Evolutionary conservation across 1,284 basidiomycete species (phyloP), one percentile per base, ranked within the genome.

Genomic region (Heterobasidion annosum): DNA sequence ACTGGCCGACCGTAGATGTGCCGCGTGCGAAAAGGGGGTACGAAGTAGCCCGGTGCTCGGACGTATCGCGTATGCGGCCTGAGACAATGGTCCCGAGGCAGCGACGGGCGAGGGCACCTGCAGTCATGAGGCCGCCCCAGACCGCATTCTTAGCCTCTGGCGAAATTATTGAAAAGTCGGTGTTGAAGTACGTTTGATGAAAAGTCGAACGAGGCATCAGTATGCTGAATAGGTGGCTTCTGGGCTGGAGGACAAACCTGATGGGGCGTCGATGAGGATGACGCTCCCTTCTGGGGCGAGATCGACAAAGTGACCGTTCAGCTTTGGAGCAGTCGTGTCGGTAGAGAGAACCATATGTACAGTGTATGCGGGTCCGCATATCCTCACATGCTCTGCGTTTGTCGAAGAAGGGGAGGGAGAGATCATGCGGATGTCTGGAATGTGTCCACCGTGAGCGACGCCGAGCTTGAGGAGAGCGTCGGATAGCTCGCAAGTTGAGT

Each of bases 71-170:
- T 70, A 89, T 91, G 10, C 90, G 79, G 1, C 93, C 93, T 50
- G 85, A 87, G 54, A 96, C 85, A 50, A 96, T 74, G 37, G 91
- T 89, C 6, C 90, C 93, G 15, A 76, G 70, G 4, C 83, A 83
- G 19, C 78, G 78, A 45, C 84, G 79, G 12, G 79, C 73, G 63
- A 83, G 79, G 0, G 93, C 91, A 15, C 91, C 86, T 0, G 89
- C 86, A 1, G 90, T 87, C 90, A 96, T 93, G 35, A 96, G 77
- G 2, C 93, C 93, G 8, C 93, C 93, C 89, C 93, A 94, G 0
- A 92, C 87, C 1, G 92, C 92, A 59, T 88, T 93, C 66, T 88
- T 90, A 48, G 76, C 73, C 59, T 83, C 89, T 92, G 67, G 51
- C 51, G 40, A 7, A n/a, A 8, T 12, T 1, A 44, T 34, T 1